These are phyloP conservation scores for Crepidotus variabilis DNA, from an alignment of 768 basidiomycete genomes.

Conservation along the genomic window DNA sequence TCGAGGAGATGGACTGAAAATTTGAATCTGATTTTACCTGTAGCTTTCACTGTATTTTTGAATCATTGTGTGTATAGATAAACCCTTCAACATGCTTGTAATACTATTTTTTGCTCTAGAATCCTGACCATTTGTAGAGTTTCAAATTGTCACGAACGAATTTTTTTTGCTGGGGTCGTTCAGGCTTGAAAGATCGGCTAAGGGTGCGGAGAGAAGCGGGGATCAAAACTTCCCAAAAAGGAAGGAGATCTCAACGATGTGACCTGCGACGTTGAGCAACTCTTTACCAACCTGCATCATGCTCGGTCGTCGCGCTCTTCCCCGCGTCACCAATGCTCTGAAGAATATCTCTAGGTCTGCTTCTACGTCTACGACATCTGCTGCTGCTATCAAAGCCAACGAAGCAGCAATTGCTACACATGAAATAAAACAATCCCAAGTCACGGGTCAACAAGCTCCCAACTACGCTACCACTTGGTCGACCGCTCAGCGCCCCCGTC, in stretches of 20 bases:
- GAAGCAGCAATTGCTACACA: constrained; percentile 14
- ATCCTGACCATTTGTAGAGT: too few relatives aligned
- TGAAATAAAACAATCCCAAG: constrained; percentile 21
- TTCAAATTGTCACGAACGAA: too few relatives aligned
- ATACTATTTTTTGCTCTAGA: too few relatives aligned
- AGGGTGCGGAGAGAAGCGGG: constrained; percentile 13
- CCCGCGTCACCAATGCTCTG: constrained; percentile 26
- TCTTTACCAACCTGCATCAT: constrained; percentile 22
- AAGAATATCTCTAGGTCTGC: constrained; percentile 25
- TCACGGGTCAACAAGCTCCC: constrained; percentile 65
- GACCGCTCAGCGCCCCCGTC: constrained; percentile 71
- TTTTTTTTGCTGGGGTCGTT: too few relatives aligned
- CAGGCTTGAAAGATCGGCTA: neutral
- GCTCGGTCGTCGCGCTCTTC: constrained; percentile 36
- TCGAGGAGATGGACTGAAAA: constrained; percentile 63
- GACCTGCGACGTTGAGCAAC: constrained; percentile 6
- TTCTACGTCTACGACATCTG: constrained; percentile 21
- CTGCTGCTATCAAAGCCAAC: constrained; percentile 23
- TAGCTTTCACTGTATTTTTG: too few relatives aligned
- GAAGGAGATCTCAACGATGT: constrained; percentile 7
- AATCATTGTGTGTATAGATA: too few relatives aligned
- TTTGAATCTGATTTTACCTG: neutral
- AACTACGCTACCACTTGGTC: constrained; percentile 86
- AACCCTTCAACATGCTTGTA: too few relatives aligned
- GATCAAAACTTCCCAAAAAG: constrained; percentile 10